These are phyloP conservation scores for Colletotrichum destructivum DNA, from an alignment of 2,329 filamentous ascomycete species.

Conservation along the genomic window DNA sequence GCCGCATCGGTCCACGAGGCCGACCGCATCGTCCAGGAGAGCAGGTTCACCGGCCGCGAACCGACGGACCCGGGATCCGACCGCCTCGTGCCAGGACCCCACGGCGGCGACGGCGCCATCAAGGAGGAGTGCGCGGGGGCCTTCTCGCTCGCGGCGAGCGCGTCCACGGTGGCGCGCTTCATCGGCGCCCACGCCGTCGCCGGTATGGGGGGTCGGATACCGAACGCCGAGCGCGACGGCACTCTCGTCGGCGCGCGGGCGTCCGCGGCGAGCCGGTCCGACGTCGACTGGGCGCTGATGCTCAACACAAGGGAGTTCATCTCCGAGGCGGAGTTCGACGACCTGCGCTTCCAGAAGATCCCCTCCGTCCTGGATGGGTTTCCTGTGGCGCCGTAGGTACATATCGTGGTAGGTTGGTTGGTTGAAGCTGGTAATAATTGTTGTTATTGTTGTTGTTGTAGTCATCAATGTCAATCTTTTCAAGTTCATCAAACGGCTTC, in stretches of 20 bases:
- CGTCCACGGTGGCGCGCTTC: constrained; percentile 33
- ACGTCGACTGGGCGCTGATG: constrained; percentile 34
- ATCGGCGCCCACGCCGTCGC: constrained; percentile 37
- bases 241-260: constrained; percentile 20
- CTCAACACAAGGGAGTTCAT: constrained; percentile 35
- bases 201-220: constrained; percentile 20
- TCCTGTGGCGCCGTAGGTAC: background rate
- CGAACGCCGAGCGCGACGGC: background rate
- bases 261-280: background rate
- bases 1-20: constrained; percentile 22
- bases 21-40: constrained; percentile 41
- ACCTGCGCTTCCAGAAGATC: constrained; percentile 28
- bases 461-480: too few species aligned
- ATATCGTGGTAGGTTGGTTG: background rate
- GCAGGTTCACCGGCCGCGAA: constrained; percentile 32
- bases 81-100: constrained; percentile 6
- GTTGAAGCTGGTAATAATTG: too few species aligned
- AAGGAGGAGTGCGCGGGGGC: constrained; percentile 38
- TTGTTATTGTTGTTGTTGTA: too few species aligned
- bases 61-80: constrained; percentile 18
- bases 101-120: constrained; percentile 42
- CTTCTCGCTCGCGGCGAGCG: constrained; percentile 38
- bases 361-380: constrained; percentile 9
- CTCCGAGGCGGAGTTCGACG: constrained; percentile 32
- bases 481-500: too few species aligned